phyloP scores from a whole-genome alignment of 2,329 filamentous ascomycete genomes.

The Pestalotiopsis sp. region DNA sequence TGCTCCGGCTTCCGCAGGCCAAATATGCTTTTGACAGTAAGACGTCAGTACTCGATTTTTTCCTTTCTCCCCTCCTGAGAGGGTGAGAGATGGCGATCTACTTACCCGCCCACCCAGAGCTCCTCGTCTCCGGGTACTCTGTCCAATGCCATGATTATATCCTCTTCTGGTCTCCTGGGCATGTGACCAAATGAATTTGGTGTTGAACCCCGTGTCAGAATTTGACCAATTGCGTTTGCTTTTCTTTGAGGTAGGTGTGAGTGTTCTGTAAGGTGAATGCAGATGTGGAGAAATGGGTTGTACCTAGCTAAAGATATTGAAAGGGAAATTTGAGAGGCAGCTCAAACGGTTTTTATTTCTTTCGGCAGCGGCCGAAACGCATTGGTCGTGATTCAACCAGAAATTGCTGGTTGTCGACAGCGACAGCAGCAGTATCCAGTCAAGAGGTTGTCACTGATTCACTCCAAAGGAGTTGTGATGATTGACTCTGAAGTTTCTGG shows the following conservation, averaged over 20 bases:
- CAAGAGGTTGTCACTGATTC: no score
- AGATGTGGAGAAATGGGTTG: neutral
- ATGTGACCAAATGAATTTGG: neutral
- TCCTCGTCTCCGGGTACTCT: slow-evolving; percentile 69
- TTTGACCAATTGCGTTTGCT: neutral
- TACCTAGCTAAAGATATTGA: neutral
- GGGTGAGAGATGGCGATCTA: slow-evolving; percentile 1
- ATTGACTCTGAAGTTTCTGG: neutral
- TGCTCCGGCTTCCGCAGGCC: slow-evolving; percentile 55
- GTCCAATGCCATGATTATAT: slow-evolving; percentile 58
- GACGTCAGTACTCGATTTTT: neutral
- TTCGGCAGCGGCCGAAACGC: neutral
- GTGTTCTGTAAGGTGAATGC: neutral
- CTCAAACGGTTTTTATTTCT: neutral
- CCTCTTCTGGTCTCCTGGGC: neutral
- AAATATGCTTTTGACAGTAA: slow-evolving; percentile 10
- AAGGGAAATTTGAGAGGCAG: neutral
- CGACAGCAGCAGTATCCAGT: neutral
- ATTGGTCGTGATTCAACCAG: neutral
- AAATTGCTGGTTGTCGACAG: neutral
- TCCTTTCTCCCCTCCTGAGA: neutral
- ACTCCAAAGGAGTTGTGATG: neutral
- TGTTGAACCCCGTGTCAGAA: neutral
- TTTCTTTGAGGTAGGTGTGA: neutral
- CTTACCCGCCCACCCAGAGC: slow-evolving; percentile 80